Evolutionary conservation across 2,329 filamentous ascomycete species (phyloP), one percentile per base, ranked within the genome.

Genomic region (Zasmidium cellare): DNA sequence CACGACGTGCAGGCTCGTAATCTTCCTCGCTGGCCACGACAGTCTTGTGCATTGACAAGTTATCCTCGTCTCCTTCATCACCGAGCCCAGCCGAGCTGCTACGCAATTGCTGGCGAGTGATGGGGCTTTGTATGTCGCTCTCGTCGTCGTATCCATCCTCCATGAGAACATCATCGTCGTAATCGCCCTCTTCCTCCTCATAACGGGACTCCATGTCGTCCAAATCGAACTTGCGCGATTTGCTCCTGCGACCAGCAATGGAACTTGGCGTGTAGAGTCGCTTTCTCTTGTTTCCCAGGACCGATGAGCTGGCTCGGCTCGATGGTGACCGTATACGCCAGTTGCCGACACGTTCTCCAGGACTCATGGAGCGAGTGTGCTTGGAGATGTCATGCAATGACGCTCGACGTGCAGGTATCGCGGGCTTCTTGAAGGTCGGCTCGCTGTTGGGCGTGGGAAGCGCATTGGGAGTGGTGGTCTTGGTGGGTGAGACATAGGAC

Each of bases 401-500:
- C 9, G 55, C 16, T 35, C 52, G 51, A n/a, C 25, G 47, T 14
- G 35, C 23, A n/a, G 59, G 60, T 3, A 49, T 24, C 1, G 51
- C 45, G 1, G 71, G 72, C 41, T 69, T 67, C 54, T 74, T 74
- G 71, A 76, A 75, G 2, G 53, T 44, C 24, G 56, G 53, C 16
- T 57, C 60, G 12, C 57, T 61, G n/a, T 57, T 47, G 2, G 59
- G 60, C 6, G 51, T 51, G 9, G 52, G 41, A 35, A 52, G 25
- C 60, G 47, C 19, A 56, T 38, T 3, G 70, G 69, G 56, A 20
- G 52, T 66, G 47, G 71, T 65, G 9, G 72, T 72, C 65, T 77
- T 78, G 48, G 69, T 68, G 11, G 77, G 77, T 52, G 75, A 77
- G 51, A 79, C 67, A 58, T 74, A 76, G 56, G 70, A 69, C 76